Percentiles rank a stretch among this genome's conserved stretches.
Conservation (phyloP, 306 rosid genomes). For the Castanea sativa region DNA sequence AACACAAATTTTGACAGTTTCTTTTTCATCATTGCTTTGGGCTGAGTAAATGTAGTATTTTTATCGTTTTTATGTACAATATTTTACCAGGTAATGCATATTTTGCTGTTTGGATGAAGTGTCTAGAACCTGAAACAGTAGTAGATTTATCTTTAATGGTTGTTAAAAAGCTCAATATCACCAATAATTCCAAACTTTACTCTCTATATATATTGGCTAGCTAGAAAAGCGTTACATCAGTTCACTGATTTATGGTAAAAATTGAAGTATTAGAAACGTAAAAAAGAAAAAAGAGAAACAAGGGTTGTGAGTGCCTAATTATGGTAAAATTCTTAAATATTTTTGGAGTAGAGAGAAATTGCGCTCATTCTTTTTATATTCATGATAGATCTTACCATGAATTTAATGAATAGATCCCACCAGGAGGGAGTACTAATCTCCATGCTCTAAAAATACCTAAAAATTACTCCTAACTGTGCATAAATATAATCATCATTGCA, state of each 20-base stretch:
- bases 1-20: conserved; percentile 18
- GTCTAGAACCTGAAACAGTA: too few relatives aligned
- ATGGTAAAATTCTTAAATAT: rapidly evolving
- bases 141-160: too few relatives aligned
- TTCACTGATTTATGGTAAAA: too few relatives aligned
- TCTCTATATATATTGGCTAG: too few relatives aligned
- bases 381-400: rapidly evolving
- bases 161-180: too few relatives aligned
- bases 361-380: rapidly evolving
- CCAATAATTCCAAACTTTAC: too few relatives aligned
- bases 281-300: too few relatives aligned
- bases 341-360: rapidly evolving
- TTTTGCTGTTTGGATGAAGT: background rate
- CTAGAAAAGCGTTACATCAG: too few relatives aligned
- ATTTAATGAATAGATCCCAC: too few relatives aligned
- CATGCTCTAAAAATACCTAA: rapidly evolving
- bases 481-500: too few relatives aligned
- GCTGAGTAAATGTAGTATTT: conserved; percentile 18
- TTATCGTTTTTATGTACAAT: background rate
- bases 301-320: too few relatives aligned
- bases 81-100: background rate
- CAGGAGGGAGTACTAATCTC: rapidly evolving
- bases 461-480: rapidly evolving
- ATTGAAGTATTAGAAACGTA: too few relatives aligned
- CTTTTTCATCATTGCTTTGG: conserved; percentile 6